Base-by-base conservation (phyloP, 1,284 basidiomycete genomes). In the Nidula niveotomentosa region DNA sequence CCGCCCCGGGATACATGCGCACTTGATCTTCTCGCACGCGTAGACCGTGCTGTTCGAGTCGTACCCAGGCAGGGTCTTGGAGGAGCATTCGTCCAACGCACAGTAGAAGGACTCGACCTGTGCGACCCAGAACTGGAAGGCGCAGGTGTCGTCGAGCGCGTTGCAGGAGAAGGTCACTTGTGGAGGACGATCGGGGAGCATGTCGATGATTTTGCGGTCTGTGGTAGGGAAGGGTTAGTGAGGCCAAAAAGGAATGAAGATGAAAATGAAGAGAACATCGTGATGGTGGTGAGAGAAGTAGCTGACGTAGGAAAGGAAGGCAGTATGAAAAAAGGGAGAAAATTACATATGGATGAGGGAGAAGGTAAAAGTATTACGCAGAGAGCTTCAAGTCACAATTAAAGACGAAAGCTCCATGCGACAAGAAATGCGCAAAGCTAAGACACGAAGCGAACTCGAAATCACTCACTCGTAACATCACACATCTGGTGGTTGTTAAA, bases 41-140 rank as follows among this genome's bases (percentile, higher is more conserved):
- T 96, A 96, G 18, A 75, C 69, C 0, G 92, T 96, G 23, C 77
- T 77, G 66, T 96, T 96, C 37, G 74, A 74, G 56, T 90, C 84
- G 63, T 88, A 87, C 2, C 80, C 85, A 1, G 75, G 65, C 43
- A 76, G 69, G 2, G 67, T 65, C n/a, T 72, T 70, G 2, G 85
- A 86, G 4, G 65, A 66, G 67, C 93, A 96, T 5, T 75, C 62
- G 43, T 90, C 80, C 44, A 99, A 79, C 10, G 85, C 85, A 72
- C 96, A 99, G 72, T 98, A 98, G 74, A 99, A 98, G 0, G 93
- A 96, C 69, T 99, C 96, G 54, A 93, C 82, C 61, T 90, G 81
- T 7, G 91, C 94, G 6, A 95, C 94, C 96, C 96, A 99, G 77
- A 99, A 99, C 71, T 98, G 94, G 79, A 98, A 98, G 43, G 86